Percentiles rank a stretch among this genome's conserved stretches.
phyloP scores from a whole-genome alignment of 495 filamentous ascomycete genomes.

The Cairneyella variabilis region DNA sequence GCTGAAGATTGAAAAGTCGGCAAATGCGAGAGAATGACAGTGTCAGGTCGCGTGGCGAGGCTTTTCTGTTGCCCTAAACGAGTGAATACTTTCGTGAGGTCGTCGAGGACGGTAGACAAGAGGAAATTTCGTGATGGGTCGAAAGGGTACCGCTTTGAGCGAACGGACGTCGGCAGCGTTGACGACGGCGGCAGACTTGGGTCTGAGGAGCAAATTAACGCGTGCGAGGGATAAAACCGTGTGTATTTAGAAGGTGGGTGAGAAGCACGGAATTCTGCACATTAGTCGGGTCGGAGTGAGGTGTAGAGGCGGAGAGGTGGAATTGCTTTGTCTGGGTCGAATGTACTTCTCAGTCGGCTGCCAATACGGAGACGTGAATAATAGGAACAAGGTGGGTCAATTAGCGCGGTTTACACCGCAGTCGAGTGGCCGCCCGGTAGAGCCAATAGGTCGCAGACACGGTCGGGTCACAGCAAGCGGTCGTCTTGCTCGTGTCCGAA shows the following conservation, averaged over 20 bases:
- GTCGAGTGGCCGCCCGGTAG: background rate
- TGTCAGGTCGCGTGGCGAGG: background rate
- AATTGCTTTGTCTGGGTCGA: constrained; percentile 19
- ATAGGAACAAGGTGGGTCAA: background rate
- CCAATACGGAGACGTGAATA: constrained; percentile 7
- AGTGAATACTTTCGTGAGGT: background rate
- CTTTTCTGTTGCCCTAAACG: background rate
- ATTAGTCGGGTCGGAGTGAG: background rate
- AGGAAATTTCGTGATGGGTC: background rate
- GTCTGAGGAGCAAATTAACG: background rate
- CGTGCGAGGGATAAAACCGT: background rate
- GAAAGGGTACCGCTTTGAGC: background rate
- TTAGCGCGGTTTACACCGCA: background rate
- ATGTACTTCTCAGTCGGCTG: background rate
- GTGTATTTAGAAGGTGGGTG: constrained; percentile 6
- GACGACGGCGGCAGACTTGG: background rate
- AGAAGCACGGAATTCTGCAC: constrained; percentile 13
- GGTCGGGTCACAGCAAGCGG: too few species aligned
- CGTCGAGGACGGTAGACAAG: background rate
- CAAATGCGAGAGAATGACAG: background rate
- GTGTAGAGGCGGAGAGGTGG: background rate
- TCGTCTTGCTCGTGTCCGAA: too few species aligned
- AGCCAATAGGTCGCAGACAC: background rate
- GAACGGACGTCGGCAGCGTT: too few species aligned
- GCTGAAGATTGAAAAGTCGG: background rate